Conservation (phyloP, 441 rosid species). For the Arabidopsis lyrata region DNA sequence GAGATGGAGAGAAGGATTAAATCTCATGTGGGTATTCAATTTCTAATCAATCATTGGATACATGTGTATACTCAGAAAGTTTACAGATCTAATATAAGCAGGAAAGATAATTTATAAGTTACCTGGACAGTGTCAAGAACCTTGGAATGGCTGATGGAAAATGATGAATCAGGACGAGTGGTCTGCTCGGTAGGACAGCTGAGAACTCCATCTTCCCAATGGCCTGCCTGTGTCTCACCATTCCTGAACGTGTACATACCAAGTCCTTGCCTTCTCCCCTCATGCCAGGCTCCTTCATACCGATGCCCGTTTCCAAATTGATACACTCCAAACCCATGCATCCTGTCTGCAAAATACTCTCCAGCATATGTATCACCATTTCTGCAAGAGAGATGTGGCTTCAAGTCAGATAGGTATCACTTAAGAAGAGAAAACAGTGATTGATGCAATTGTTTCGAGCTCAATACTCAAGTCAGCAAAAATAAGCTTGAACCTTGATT, state of each 20-base stretch:
- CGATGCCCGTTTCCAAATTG: slow-evolving; percentile 71
- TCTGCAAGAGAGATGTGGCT: slow-evolving; percentile 46
- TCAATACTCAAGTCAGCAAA: slow-evolving; percentile 16
- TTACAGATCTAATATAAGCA: slow-evolving; percentile 6
- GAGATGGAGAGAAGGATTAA: slow-evolving; percentile 2
- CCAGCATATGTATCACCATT: slow-evolving; percentile 75
- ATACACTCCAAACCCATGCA: slow-evolving; percentile 78
- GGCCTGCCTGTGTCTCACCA: slow-evolving; percentile 74
- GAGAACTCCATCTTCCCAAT: slow-evolving; percentile 70
- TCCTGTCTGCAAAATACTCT: slow-evolving; percentile 77
- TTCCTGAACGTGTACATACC: slow-evolving; percentile 72
- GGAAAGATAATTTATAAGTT: slow-evolving; percentile 15
- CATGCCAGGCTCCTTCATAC: slow-evolving; percentile 85
- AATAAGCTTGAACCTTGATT: slow-evolving; percentile 20
- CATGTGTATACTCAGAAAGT: background rate
- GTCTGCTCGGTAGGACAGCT: slow-evolving; percentile 54
- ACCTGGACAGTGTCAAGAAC: slow-evolving; percentile 68
- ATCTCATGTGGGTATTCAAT: slow-evolving; percentile 7
- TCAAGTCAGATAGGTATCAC: slow-evolving; percentile 34
- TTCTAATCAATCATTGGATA: slow-evolving; percentile 16
- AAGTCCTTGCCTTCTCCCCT: slow-evolving; percentile 78
- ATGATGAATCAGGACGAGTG: slow-evolving; percentile 49
- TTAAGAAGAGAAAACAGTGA: slow-evolving; percentile 1
- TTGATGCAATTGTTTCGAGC: background rate
- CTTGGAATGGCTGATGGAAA: slow-evolving; percentile 52